Evolutionary conservation across 1,284 basidiomycete genomes (phyloP).

Genomic region (Xerocomus nothofagi): DNA sequence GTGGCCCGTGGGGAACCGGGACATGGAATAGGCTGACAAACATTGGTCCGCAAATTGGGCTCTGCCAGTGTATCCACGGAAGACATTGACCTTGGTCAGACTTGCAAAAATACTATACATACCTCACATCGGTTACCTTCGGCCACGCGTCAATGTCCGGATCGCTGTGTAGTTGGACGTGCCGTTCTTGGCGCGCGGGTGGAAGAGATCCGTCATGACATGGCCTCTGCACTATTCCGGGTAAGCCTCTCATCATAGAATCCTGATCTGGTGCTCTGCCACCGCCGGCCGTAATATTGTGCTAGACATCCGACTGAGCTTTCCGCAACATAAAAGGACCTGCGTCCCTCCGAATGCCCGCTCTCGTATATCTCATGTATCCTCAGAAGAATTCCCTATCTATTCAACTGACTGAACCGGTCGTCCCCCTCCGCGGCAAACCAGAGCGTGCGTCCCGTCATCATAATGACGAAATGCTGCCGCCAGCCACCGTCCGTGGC

Average conservation of each 20-base stretch:
- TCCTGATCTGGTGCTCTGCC: neutral
- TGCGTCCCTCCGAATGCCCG: neutral
- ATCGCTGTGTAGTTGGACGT: neutral
- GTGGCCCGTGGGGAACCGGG: neutral
- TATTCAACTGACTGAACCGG: slow-evolving; percentile 80
- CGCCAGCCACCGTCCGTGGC: slow-evolving; percentile 85
- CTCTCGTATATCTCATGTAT: slow-evolving; percentile 12
- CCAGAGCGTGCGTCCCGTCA: slow-evolving; percentile 46
- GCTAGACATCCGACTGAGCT: neutral
- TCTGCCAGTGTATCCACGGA: too few relatives aligned
- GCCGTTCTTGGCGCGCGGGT: slow-evolving; percentile 6
- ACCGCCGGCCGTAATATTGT: neutral
- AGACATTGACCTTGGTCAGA: too few relatives aligned
- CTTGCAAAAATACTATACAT: slow-evolving; percentile 10
- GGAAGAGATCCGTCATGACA: slow-evolving; percentile 9
- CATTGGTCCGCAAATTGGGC: too few relatives aligned
- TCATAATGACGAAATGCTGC: slow-evolving; percentile 45
- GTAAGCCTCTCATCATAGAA: neutral
- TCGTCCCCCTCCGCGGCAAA: slow-evolving; percentile 66
- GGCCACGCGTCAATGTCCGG: neutral
- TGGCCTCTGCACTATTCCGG: neutral
- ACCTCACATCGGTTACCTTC: slow-evolving; percentile 1
- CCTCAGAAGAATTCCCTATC: slow-evolving; percentile 42
- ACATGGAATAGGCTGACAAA: neutral
- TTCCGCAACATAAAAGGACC: slow-evolving; percentile 5